These are phyloP conservation scores for Anthracocystis setariae DNA, from an alignment of 1,284 basidiomycete genomes.

Conservation along the genomic window DNA sequence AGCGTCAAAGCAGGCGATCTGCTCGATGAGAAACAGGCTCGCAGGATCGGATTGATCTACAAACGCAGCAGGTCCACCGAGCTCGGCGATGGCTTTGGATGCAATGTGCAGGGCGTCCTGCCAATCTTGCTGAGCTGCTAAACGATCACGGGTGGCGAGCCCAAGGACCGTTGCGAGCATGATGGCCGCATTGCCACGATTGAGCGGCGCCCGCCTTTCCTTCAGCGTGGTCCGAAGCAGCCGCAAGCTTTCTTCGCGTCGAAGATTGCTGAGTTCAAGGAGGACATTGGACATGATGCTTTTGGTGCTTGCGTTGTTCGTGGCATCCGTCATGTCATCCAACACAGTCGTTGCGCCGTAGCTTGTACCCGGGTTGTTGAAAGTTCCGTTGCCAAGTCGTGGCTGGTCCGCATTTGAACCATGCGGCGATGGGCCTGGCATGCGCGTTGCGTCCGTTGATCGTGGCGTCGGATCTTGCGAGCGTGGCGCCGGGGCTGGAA, in stretches of 20 bases:
- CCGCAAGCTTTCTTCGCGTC: slow-evolving; percentile 33
- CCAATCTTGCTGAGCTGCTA: slow-evolving; percentile 46
- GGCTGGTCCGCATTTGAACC: not conserved
- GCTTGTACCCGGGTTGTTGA: not conserved
- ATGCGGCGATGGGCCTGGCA: slow-evolving; percentile 5
- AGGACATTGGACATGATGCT: slow-evolving; percentile 39
- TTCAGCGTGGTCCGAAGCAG: slow-evolving; percentile 35
- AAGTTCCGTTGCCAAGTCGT: not conserved
- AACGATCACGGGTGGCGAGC: slow-evolving; percentile 34
- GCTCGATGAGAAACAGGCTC: slow-evolving; percentile 46
- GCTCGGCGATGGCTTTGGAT: slow-evolving; percentile 40
- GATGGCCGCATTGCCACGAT: slow-evolving; percentile 34
- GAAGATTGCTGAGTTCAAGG: slow-evolving; percentile 41
- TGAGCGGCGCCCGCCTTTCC: slow-evolving; percentile 28
- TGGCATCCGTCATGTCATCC: slow-evolving; percentile 6
- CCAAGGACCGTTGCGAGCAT: slow-evolving; percentile 47
- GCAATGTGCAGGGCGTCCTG: slow-evolving; percentile 40
- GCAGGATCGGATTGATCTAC: slow-evolving; percentile 36
- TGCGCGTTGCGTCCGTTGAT: slow-evolving; percentile 1
- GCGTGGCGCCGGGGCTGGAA: slow-evolving; percentile 13
- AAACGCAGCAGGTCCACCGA: slow-evolving; percentile 40
- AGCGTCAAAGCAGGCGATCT: slow-evolving; percentile 45
- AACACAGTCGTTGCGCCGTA: not conserved
- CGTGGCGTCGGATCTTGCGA: slow-evolving; percentile 8
- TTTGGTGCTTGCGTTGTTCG: slow-evolving; percentile 6